Base-by-base conservation (phyloP, 2,329 filamentous ascomycete species). In the Ascochyta lentis region DNA sequence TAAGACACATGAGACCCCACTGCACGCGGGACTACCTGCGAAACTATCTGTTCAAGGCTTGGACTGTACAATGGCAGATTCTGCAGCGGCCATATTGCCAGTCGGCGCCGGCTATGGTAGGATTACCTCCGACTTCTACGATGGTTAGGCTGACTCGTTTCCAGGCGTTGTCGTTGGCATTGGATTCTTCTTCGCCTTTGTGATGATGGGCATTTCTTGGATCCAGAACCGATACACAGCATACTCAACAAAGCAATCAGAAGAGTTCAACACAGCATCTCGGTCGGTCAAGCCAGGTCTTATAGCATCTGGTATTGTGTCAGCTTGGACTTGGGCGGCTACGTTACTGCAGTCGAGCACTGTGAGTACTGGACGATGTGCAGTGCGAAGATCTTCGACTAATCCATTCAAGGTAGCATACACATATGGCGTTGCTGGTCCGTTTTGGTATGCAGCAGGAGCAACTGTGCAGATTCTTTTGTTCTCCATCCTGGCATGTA, bases 281-380 rank as follows among this genome's bases (percentile, higher is more conserved):
- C 68, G 77, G 35, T 74, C 68, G 35, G 74, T 80, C 37, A 78
- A 78, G 48, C 77, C 80, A 1, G 79, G 79, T 6, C 74, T 82
- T 5, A 80, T 81, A 44, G 77, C 78, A 4, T 76, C 76, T 6
- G 79, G 78, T 4, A 79, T 82, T 49, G 79, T 82, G 12, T 79
- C 76, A 4, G 79, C 79, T 2, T 82, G 80, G 80, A 82, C 79
- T 4, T 81, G 79, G 78, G 76, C 76, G 16, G 77, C 80, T 6
- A 82, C 80, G 10, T 48, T 74, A 9, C 56, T 71, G 8, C 64
- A 70, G 40, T 66, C 62, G 12, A 63, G 59, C 7, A 70, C 65
- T 10, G 68, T 74, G 1, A 38, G 53, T 9, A 26, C 38, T 12
- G n/a, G 19, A 10, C 15, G n/a, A 13, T 19, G 26, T 33, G 1